phyloP scores from a whole-genome alignment of 306 rosid genomes.

The Cucurbita pepo region DNA sequence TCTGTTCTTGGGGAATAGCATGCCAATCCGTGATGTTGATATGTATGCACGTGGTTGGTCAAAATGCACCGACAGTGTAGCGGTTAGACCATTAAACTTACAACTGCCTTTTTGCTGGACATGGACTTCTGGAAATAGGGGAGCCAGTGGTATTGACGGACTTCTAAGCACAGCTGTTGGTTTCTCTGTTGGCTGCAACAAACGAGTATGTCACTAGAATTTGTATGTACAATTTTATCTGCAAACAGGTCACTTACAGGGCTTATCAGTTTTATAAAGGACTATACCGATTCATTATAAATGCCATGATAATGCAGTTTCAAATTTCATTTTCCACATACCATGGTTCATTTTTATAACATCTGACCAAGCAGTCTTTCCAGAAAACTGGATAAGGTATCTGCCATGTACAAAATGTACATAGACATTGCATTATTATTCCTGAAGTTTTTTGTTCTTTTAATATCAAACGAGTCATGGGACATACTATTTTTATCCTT shows the following conservation, averaged over 20 bases:
- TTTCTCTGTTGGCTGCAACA: conserved; percentile 79
- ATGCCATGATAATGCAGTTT: neutral
- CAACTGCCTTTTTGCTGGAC: conserved; percentile 43
- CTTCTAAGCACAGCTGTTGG: conserved; percentile 90
- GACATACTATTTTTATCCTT: neutral
- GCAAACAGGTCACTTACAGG: neutral
- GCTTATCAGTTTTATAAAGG: neutral
- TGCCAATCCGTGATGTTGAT: conserved; percentile 86
- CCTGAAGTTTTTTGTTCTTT: neutral
- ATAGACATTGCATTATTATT: neutral
- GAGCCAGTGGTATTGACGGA: conserved; percentile 98
- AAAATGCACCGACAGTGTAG: conserved; percentile 15
- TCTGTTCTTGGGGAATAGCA: conserved; percentile 89
- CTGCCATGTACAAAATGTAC: neutral
- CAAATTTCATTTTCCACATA: neutral
- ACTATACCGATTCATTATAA: too few species aligned
- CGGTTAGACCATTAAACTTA: conserved; percentile 28
- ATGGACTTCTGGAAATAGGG: conserved; percentile 76
- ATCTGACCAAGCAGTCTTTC: too few species aligned
- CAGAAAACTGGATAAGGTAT: neutral
- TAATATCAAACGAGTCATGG: neutral
- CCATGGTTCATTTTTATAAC: neutral
- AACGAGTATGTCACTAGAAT: conserved; percentile 28
- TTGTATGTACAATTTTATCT: conserved; percentile 1
- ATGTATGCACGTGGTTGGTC: conserved; percentile 70